Evolutionary conservation across 2,329 filamentous ascomycete genomes (phyloP).

Genomic region (Colletotrichum camelliae): DNA sequence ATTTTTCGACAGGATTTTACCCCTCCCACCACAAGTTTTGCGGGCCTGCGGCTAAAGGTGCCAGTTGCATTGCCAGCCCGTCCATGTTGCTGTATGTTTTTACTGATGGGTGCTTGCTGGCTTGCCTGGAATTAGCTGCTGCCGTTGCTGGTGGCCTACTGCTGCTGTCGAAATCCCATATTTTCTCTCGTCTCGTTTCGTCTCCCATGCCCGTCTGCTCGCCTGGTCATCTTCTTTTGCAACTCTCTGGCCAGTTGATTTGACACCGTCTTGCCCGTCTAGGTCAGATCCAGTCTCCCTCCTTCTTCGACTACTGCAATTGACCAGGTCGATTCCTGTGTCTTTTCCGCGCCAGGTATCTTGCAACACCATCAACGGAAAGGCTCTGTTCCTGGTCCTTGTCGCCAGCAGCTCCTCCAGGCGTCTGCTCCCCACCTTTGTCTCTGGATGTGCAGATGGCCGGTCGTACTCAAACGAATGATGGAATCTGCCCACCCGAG

Average conservation of each 20-base stretch:
- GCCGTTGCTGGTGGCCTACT: neutral
- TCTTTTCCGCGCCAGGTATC: neutral
- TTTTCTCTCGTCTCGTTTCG: slow-evolving; percentile 3
- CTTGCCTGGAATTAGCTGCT: neutral
- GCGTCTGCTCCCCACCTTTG: slow-evolving; percentile 17
- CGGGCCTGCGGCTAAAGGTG: slow-evolving; percentile 5
- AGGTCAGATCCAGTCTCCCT: neutral
- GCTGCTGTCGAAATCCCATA: neutral
- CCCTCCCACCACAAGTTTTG: slow-evolving; percentile 5
- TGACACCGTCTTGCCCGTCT: neutral
- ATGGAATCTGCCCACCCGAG: slow-evolving; percentile 20
- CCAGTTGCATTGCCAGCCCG: neutral
- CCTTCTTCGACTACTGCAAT: neutral
- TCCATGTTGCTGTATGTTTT: neutral
- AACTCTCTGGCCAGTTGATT: neutral
- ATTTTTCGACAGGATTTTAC: slow-evolving; percentile 18
- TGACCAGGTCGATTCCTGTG: neutral
- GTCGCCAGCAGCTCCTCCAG: slow-evolving; percentile 16
- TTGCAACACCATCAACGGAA: neutral
- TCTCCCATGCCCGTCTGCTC: neutral
- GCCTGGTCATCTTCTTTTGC: neutral
- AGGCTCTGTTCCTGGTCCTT: slow-evolving; percentile 16
- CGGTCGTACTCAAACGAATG: slow-evolving; percentile 21
- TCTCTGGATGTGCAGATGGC: slow-evolving; percentile 20
- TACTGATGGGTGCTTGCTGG: neutral